phyloP scores from a whole-genome alignment of 2,329 filamentous ascomycete species.

The Scedosporium dehoogii region DNA sequence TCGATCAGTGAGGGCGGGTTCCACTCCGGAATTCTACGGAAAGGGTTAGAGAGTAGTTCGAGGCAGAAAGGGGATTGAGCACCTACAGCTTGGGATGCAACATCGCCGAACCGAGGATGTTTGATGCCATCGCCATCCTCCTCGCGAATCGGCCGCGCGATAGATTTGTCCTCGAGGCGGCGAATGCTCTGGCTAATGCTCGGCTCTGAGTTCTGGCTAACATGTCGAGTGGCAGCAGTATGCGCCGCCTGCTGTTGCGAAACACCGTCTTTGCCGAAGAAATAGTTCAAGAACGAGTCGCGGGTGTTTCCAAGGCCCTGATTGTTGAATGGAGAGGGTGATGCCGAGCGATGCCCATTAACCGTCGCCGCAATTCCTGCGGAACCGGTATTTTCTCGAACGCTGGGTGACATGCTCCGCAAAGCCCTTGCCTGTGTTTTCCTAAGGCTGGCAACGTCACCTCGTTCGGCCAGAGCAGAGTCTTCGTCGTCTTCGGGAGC shows the following conservation, averaged over 20 bases:
- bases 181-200: constrained; percentile 78
- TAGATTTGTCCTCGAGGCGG: constrained; percentile 50
- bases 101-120: constrained; percentile 17
- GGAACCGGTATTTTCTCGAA: constrained; percentile 56
- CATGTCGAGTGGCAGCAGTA: constrained; percentile 42
- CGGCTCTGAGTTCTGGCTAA: constrained; percentile 69
- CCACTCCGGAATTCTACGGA: constrained; percentile 47
- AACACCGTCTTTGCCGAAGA: constrained; percentile 89
- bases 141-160: constrained; percentile 38
- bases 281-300: constrained; percentile 96
- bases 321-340: constrained; percentile 52
- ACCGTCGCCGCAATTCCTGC: constrained; percentile 52
- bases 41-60: constrained; percentile 13
- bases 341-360: constrained; percentile 54
- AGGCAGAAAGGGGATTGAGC: background rate
- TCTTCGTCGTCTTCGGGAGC: constrained; percentile 22
- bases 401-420: constrained; percentile 74
- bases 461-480: constrained; percentile 9
- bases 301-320: constrained; percentile 54
- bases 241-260: constrained; percentile 13
- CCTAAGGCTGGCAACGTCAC: constrained; percentile 1
- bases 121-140: constrained; percentile 22
- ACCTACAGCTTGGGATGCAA: constrained; percentile 51
- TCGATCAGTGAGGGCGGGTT: constrained; percentile 85
- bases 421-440: background rate